Conservation (phyloP, 148 eudicot genomes). For the Silene conica region DNA sequence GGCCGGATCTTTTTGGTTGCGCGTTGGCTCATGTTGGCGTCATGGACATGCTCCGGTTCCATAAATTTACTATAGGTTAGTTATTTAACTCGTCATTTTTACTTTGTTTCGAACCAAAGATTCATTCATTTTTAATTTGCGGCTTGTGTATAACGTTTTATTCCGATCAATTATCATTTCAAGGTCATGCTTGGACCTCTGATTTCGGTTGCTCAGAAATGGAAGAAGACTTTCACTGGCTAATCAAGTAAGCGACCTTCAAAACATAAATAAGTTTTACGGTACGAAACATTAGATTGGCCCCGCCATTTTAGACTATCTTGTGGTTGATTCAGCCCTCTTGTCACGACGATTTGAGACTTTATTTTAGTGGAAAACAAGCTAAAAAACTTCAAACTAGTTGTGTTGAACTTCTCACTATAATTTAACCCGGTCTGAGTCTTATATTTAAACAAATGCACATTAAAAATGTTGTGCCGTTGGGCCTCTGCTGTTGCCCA, state of each 20-base stretch:
- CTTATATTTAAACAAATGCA: too few species aligned
- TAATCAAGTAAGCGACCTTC: slow-evolving; percentile 65
- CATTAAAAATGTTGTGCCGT: too few species aligned
- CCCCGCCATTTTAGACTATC: too few species aligned
- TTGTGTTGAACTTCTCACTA: too few species aligned
- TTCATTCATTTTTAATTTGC: not conserved
- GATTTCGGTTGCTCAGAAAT: slow-evolving; percentile 94
- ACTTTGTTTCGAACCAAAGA: not conserved
- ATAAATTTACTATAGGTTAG: slow-evolving; percentile 91
- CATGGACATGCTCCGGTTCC: slow-evolving; percentile 97
- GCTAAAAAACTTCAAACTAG: too few species aligned
- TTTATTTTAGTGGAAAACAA: too few species aligned
- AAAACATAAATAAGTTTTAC: not conserved
- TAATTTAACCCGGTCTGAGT: too few species aligned
- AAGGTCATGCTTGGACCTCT: slow-evolving; percentile 90
- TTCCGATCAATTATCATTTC: not conserved
- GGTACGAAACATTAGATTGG: not conserved
- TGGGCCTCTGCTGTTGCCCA: too few species aligned
- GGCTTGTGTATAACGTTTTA: not conserved
- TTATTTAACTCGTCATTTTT: not conserved
- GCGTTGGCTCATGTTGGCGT: slow-evolving; percentile 98
- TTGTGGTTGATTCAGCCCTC: too few species aligned
- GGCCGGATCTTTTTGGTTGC: slow-evolving; percentile 96
- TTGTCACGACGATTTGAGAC: too few species aligned
- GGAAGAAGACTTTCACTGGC: slow-evolving; percentile 78